Evolutionary conservation across 176 grass and related monocot species (phyloP), one percentile per base, ranked within the genome.

Genomic region (Hyparrhenia diplandra): DNA sequence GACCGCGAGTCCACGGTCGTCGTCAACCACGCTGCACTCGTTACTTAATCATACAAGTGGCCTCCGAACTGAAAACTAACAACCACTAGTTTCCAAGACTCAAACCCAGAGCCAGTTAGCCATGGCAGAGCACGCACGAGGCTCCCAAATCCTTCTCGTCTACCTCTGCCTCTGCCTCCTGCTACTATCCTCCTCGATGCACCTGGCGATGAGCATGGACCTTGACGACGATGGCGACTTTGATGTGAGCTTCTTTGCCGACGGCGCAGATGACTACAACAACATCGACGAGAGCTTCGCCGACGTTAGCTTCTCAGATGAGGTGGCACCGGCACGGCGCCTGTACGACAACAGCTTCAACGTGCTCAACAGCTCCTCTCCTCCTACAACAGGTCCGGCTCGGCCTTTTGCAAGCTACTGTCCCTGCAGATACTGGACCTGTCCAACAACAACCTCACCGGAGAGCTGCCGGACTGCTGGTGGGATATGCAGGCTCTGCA

Each of bases 391-490:
- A 82, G 75, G 55, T 88, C 78, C 27, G 60, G 82, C 1, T 12
- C 87, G 10, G 87, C 85, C 74, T 76, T 97, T 67, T 92, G 94
- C 79, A 80, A 68, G 64, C 54, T 90, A 46, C 54, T 84, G 47
- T 75, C 60, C 11, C 72, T 94, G 27, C 30, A 79, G 83, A 51
- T 89, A 11, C 77, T 94, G 13, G 92, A 97, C 82, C 83, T 97
- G 27, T 94, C 92, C 31, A 92, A 86, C 49, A 97, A 97, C 86
- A n/a, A 41, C 4, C 57, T 97, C 29, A 90, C 80, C 3, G 85
- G 91, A 13, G 46, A 90, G 74, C 79, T 92, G 10, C 94, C 91
- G 0, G 64, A 80, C 51, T 92, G 87, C 74, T 92, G 85, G 87
- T 86, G 89, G 83, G 45, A 92, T 5, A 54, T 85, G 65, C 36